Conservation (phyloP, 2,329 filamentous ascomycete genomes). For the Chrysosporium queenslandicum region DNA sequence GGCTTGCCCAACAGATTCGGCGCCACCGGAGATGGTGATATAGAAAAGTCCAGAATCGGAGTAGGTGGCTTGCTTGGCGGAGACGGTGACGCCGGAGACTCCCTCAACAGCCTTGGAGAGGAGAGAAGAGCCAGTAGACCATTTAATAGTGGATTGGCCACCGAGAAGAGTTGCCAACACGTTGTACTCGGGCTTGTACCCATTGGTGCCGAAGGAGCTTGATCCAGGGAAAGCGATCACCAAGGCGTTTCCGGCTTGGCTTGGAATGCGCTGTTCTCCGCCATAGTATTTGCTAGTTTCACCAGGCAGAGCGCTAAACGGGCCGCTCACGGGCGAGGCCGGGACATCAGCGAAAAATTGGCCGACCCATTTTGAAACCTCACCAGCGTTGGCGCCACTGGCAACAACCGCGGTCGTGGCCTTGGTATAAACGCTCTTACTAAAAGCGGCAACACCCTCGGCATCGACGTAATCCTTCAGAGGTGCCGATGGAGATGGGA, state of each 20-base stretch:
- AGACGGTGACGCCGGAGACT: constrained; percentile 56
- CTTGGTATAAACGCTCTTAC: constrained; percentile 72
- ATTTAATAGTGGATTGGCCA: constrained; percentile 86
- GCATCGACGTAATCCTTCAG: constrained; percentile 72
- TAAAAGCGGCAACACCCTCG: constrained; percentile 63
- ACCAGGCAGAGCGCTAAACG: constrained; percentile 47
- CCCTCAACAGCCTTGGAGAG: constrained; percentile 67
- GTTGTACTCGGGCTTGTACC: constrained; percentile 79
- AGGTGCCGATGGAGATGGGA: constrained; percentile 61
- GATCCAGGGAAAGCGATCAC: constrained; percentile 91
- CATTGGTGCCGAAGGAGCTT: constrained; percentile 57
- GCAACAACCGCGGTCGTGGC: constrained; percentile 84
- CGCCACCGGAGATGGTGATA: constrained; percentile 68
- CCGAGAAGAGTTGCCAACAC: constrained; percentile 85
- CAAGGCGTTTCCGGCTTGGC: constrained; percentile 66
- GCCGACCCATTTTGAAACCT: constrained; percentile 78
- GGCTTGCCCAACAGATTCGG: constrained; percentile 60
- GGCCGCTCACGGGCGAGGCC: constrained; percentile 39
- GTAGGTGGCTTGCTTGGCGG: constrained; percentile 72
- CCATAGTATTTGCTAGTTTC: constrained; percentile 77
- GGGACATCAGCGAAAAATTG: constrained; percentile 78
- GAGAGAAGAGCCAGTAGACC: constrained; percentile 84
- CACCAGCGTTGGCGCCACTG: constrained; percentile 68
- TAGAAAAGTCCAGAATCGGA: constrained; percentile 87
- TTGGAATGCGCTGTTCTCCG: constrained; percentile 82